phyloP scores from a whole-genome alignment of 495 filamentous ascomycete species.

The Choiromyces venosus region DNA sequence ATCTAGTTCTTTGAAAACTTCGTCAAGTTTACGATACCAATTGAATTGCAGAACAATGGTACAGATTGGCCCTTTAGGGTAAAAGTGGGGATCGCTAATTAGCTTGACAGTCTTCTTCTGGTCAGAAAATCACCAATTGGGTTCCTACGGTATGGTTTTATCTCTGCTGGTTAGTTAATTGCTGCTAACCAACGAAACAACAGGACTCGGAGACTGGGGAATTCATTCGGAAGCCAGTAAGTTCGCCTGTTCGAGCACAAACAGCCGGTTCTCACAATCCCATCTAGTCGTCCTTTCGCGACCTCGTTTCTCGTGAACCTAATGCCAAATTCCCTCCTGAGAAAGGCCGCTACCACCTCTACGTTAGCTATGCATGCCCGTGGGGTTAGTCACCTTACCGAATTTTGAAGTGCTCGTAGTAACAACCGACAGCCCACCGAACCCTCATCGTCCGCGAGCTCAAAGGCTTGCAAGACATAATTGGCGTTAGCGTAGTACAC shows the following conservation, averaged over 20 bases:
- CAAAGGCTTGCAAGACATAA: constrained; percentile 69
- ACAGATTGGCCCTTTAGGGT: neutral
- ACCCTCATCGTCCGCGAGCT: constrained; percentile 69
- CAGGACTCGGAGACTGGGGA: constrained; percentile 40
- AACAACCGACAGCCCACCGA: constrained; percentile 54
- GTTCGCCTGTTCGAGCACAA: neutral
- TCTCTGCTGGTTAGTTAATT: neutral
- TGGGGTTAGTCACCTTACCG: constrained; percentile 52
- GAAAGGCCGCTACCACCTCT: constrained; percentile 72
- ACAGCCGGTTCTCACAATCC: constrained; percentile 7
- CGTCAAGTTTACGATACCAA: neutral
- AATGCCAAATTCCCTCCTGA: constrained; percentile 64
- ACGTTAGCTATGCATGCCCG: constrained; percentile 69
- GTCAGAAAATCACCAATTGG: neutral
- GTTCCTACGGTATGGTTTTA: neutral
- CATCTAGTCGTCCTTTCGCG: constrained; percentile 27
- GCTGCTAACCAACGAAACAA: constrained; percentile 13
- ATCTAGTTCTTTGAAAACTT: neutral
- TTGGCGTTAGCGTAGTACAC: constrained; percentile 64
- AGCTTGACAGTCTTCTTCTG: neutral
- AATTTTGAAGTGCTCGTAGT: neutral
- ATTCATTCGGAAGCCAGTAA: constrained; percentile 34
- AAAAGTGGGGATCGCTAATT: neutral
- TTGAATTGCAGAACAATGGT: neutral
- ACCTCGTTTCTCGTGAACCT: constrained; percentile 46